Evolutionary conservation across 495 filamentous ascomycete species (phyloP).

Genomic region (Aspergillus ostianus): DNA sequence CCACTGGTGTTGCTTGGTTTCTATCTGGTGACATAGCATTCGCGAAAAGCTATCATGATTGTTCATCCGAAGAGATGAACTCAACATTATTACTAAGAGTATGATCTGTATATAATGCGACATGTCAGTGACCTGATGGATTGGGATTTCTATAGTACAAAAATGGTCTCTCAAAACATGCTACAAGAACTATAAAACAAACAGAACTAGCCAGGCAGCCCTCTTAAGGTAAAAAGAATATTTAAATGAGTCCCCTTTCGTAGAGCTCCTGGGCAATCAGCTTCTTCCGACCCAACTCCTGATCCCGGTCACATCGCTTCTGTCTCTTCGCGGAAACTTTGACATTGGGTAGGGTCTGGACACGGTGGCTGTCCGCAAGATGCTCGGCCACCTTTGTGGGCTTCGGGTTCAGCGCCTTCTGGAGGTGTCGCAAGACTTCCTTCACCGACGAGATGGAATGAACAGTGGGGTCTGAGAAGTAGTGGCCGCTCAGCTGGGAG

Average conservation of each 20-base stretch:
- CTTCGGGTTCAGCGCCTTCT: conserved; percentile 51
- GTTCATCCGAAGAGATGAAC: neutral
- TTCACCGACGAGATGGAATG: conserved; percentile 50
- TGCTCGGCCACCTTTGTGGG: conserved; percentile 51
- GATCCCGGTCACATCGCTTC: conserved; percentile 68
- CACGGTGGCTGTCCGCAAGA: conserved; percentile 32
- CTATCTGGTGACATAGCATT: neutral
- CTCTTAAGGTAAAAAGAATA: neutral
- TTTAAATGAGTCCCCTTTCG: conserved; percentile 50
- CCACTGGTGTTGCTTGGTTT: neutral
- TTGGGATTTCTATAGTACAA: conserved; percentile 25
- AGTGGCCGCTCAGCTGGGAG: conserved; percentile 71
- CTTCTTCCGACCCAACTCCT: conserved; percentile 79
- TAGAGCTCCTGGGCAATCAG: conserved; percentile 71
- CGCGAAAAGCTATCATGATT: neutral
- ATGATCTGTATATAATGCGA: conserved; percentile 11
- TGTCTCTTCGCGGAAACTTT: conserved; percentile 57
- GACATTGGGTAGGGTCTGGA: conserved; percentile 66
- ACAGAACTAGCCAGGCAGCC: neutral
- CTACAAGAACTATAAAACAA: conserved; percentile 20
- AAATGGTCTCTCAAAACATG: conserved; percentile 18
- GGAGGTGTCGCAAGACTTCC: conserved; percentile 52
- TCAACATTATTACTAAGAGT: neutral
- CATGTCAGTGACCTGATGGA: conserved; percentile 7
- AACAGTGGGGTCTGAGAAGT: conserved; percentile 67